Base-by-base conservation (phyloP, 1,284 basidiomycete species). In the Ustilago esculenta region DNA sequence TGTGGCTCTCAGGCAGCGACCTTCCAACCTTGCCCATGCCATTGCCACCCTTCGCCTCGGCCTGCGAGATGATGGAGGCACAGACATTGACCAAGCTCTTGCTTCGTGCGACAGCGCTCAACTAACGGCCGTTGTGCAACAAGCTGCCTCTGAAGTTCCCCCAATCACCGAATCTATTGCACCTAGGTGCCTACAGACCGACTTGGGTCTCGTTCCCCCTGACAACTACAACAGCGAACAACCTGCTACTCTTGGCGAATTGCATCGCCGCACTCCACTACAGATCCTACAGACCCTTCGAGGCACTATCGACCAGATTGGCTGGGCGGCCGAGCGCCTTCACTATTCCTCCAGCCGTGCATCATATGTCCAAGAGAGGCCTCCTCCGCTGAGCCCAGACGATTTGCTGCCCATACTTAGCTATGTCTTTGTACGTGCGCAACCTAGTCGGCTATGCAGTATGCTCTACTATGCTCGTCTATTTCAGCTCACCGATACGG, bases 381-480 rank as follows among this genome's bases (percentile, higher is more conserved):
- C 58, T 11, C 46, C 54, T 8, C 49, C 51, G 6, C 30, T 71
- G 10, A 53, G 63, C 18, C 56, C 60, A 2, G 68, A 71, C 32
- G 68, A 71, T 32, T 36, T 71, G 18, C 39, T 71, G 21, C 68
- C 68, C 0, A 56, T 71, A 10, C 33, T 71, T 0, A 57, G 63
- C 40, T 71, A 57, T 41, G 53, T 71, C 18, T 50, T 71, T 32
- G 46, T 67, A 3, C 41, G 49, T 12, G 68, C 61, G 12, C 48
- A 33, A 4, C 56, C 68, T 0, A 36, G 33, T 29, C 37, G 56
- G 4, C 37, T 71, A 3, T 44, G 43, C 32, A 71, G 68, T 40
- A 56, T 60, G 46, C 51, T 71, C 14, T 61, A 71, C 49, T 71
- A 66, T n/a, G 57, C 56, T 20, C 56, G 53, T 12, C 34, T 53